These are phyloP conservation scores for Coleophoma cylindrospora DNA, from an alignment of 2,329 filamentous ascomycete genomes.

Conservation along the genomic window DNA sequence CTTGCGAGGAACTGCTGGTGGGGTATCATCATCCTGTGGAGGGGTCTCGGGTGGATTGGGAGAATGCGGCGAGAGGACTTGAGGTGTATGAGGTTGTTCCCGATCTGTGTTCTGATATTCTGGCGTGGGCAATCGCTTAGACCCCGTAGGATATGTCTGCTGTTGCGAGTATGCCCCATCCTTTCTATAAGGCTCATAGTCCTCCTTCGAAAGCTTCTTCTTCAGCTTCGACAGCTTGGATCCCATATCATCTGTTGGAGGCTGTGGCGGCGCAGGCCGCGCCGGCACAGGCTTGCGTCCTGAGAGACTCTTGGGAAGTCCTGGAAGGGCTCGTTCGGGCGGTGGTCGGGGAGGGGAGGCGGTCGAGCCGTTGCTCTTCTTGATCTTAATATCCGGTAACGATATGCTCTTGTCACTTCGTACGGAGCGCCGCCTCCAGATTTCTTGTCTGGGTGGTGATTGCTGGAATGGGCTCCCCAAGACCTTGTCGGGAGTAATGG, in stretches of 20 bases:
- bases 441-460: slow-evolving; percentile 17
- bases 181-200: slow-evolving; percentile 5
- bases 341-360: slow-evolving; percentile 16
- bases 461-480: not conserved
- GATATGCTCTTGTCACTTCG: slow-evolving; percentile 18
- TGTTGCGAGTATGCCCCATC: slow-evolving; percentile 6
- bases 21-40: slow-evolving; percentile 8
- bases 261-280: slow-evolving; percentile 17
- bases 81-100: slow-evolving; percentile 9
- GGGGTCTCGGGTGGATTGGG: slow-evolving; percentile 18
- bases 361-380: slow-evolving; percentile 25
- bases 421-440: slow-evolving; percentile 24
- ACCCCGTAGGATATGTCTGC: slow-evolving; percentile 4
- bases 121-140: slow-evolving; percentile 16
- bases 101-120: slow-evolving; percentile 18
- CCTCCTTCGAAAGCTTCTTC: slow-evolving; percentile 13
- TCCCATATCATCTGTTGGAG: slow-evolving; percentile 24
- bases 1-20: slow-evolving; percentile 14
- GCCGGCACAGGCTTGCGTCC: slow-evolving; percentile 20
- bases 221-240: slow-evolving; percentile 23
- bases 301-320: slow-evolving; percentile 11
- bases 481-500: not conserved
- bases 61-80: slow-evolving; percentile 15
- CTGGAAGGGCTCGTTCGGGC: slow-evolving; percentile 11
- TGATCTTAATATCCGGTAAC: slow-evolving; percentile 23